These are phyloP conservation scores for Spathaspora hagerdaliae DNA, from an alignment of 805 yeast genomes.

Conservation along the genomic window DNA sequence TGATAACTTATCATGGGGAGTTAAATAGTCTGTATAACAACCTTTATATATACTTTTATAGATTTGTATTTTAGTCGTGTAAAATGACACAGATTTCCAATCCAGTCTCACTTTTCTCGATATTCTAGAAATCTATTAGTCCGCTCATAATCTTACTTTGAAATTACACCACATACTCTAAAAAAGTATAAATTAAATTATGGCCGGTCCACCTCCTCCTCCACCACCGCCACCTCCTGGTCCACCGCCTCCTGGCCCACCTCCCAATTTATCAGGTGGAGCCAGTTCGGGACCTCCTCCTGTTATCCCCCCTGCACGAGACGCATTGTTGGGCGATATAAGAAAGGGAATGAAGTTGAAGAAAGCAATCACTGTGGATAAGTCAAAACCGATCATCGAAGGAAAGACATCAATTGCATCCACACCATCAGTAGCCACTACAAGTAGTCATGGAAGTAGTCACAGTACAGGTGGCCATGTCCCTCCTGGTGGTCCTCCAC, in stretches of 20 bases:
- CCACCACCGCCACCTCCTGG: constrained; percentile 28
- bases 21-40: constrained; percentile 17
- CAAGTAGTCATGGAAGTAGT: constrained; percentile 11
- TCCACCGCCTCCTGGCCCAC: constrained; percentile 22
- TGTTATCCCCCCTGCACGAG: constrained; percentile 27
- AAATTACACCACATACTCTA: too few relatives aligned
- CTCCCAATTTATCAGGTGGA: constrained; percentile 9
- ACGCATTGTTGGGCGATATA: constrained; percentile 72
- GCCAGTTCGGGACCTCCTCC: constrained; percentile 10
- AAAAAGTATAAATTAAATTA: neutral
- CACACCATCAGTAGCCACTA: constrained; percentile 14
- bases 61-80: neutral
- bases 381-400: constrained; percentile 57
- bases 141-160: too few relatives aligned
- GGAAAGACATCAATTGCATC: constrained; percentile 35
- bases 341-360: constrained; percentile 50
- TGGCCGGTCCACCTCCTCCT: constrained; percentile 15
- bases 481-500: constrained; percentile 39
- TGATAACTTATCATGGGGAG: constrained; percentile 62
- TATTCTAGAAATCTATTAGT: too few relatives aligned
- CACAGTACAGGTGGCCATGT: constrained; percentile 16
- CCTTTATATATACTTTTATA: neutral
- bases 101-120: too few relatives aligned
- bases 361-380: constrained; percentile 42
- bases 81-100: neutral